Base-by-base conservation (phyloP, 2,329 filamentous ascomycete genomes). In the Fusarium devonianum region DNA sequence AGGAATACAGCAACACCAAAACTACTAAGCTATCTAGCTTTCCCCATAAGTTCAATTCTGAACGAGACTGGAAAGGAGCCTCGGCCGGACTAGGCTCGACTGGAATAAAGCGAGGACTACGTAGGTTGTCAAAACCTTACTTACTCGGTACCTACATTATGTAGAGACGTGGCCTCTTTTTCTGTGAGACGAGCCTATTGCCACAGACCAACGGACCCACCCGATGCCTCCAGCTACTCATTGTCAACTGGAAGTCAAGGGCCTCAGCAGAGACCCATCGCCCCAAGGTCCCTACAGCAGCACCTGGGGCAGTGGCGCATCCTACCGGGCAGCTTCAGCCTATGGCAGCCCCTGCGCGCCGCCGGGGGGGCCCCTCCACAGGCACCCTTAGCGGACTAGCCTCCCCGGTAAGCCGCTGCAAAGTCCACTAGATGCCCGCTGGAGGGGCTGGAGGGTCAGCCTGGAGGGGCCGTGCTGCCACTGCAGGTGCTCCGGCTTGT, bases 381-480 rank as follows among this genome's bases (percentile, higher is more conserved):
- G 22, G 11, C 36, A n/a, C 43, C 35, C 17, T 8, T 48, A 48
- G 14, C 12, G 16, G 43, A 25, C 45, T 53, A 63, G 53, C 29
- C 38, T 38, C 39, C 42, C 46, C 34, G 22, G 52, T 37, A 42
- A 18, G 11, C 30, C 44, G 14, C 45, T 42, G 41, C 29, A 22
- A 36, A 39, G 6, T 33, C 50, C 45, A n/a, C 32, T 38, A 53
- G 35, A 17, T 23, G 30, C 50, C 51, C 49, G 44, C 40, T 60
- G 41, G 57, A 60, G n/a, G n/a, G n/a, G n/a, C n/a, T n/a, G n/a
- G n/a, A n/a, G n/a, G n/a, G n/a, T n/a, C n/a, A n/a, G n/a, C n/a
- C n/a, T n/a, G n/a, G n/a, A n/a, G 56, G 56, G 56, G 56, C 56
- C 46, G 48, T 43, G 46, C 46, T 57, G 36, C 49, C 38, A 49